Conservation (phyloP, 352 stramenopile genomes). For the Pythium monospermum region DNA sequence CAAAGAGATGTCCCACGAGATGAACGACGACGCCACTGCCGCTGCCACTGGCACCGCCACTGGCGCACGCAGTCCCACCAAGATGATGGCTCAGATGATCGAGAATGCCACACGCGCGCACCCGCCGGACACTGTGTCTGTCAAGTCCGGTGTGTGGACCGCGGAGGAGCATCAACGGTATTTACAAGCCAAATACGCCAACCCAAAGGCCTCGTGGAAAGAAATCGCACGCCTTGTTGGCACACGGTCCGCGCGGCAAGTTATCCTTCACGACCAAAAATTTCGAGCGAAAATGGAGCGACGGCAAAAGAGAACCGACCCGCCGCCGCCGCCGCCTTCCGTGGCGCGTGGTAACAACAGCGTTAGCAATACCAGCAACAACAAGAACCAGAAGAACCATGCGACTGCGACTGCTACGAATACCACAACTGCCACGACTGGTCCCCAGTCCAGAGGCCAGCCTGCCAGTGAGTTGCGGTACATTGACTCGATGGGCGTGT, state of each 20-base stretch:
- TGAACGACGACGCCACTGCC: neutral
- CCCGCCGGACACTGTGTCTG: neutral
- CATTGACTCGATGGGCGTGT: slow-evolving; percentile 11
- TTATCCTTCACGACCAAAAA: slow-evolving; percentile 22
- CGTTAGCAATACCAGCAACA: no score
- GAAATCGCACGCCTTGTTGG: slow-evolving; percentile 17
- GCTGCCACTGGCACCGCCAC: no score
- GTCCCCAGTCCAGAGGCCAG: no score
- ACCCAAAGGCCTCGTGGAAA: slow-evolving; percentile 19
- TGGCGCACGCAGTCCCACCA: neutral
- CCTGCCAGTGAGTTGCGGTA: neutral
- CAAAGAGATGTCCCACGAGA: neutral
- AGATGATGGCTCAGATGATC: neutral
- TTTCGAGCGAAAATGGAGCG: slow-evolving; percentile 21
- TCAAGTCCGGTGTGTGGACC: slow-evolving; percentile 52
- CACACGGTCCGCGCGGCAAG: slow-evolving; percentile 12
- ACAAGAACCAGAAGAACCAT: no score
- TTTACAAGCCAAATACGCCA: slow-evolving; percentile 14
- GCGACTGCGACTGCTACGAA: no score
- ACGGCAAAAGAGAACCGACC: slow-evolving; percentile 2
- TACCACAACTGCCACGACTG: no score
- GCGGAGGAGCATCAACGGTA: slow-evolving; percentile 24
- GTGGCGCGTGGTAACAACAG: no score
- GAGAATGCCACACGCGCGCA: neutral
- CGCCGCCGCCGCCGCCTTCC: no score